phyloP scores from a whole-genome alignment of 2,329 filamentous ascomycete species.

The Aspergillus sp. region DNA sequence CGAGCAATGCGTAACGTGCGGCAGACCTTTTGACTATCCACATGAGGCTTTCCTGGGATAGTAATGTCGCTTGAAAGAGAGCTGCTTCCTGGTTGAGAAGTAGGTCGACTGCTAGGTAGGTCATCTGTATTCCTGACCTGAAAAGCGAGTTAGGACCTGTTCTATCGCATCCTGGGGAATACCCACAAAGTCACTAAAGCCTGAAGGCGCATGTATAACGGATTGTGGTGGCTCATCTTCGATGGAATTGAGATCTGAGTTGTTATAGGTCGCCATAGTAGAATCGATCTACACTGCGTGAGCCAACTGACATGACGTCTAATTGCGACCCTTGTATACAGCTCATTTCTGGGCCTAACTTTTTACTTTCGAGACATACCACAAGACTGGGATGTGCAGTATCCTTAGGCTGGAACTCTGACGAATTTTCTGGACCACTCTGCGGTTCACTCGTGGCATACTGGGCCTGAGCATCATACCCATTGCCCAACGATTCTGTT shows the following conservation, averaged over 20 bases:
- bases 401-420: neutral
- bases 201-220: conserved; percentile 85
- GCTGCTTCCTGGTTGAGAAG: too few relatives aligned
- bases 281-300: conserved; percentile 28
- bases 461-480: too few relatives aligned
- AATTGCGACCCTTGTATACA: neutral
- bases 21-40: neutral
- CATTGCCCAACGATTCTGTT: too few relatives aligned
- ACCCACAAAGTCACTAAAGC: conserved; percentile 76
- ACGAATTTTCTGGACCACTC: neutral
- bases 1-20: neutral
- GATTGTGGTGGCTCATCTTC: conserved; percentile 74
- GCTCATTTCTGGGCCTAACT: neutral
- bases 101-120: too few relatives aligned
- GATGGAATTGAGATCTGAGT: conserved; percentile 37
- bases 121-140: too few relatives aligned
- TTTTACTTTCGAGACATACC: conserved; percentile 16
- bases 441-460: too few relatives aligned
- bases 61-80: too few relatives aligned
- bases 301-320: neutral
- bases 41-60: neutral
- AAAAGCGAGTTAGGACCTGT: too few relatives aligned
- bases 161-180: too few relatives aligned
- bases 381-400: conserved; percentile 20
- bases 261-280: conserved; percentile 14